Conservation (phyloP, 495 filamentous ascomycete species). For the Talaromyces wortmannii region DNA sequence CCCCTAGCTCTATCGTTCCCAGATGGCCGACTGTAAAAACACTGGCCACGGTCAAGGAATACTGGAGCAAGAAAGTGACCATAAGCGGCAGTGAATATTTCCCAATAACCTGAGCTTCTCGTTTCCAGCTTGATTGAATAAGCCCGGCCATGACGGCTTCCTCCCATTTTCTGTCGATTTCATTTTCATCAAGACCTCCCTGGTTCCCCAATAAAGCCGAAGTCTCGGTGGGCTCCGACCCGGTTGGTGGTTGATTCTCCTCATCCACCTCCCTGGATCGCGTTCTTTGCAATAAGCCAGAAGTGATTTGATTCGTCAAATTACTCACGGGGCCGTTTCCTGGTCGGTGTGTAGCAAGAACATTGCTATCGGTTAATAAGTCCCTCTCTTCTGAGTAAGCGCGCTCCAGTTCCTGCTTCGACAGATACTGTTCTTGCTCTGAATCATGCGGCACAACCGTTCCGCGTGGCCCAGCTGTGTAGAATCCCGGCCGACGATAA, state of each 20-base stretch:
- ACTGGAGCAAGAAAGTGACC: conserved; percentile 68
- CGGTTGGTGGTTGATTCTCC: conserved; percentile 2
- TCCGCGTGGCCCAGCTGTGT: conserved; percentile 52
- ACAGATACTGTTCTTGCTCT: conserved; percentile 44
- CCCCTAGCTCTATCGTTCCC: conserved; percentile 56
- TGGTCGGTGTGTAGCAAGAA: conserved; percentile 59
- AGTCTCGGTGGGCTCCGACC: conserved; percentile 31
- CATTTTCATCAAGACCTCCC: conserved; percentile 25
- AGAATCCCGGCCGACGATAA: conserved; percentile 60
- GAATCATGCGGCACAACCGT: conserved; percentile 34
- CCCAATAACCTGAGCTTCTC: conserved; percentile 65
- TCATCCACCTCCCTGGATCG: conserved; percentile 12
- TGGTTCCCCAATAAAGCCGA: conserved; percentile 41
- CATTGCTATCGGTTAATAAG: conserved; percentile 68
- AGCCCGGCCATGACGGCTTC: conserved; percentile 64
- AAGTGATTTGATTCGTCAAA: conserved; percentile 21
- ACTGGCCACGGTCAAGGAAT: conserved; percentile 63
- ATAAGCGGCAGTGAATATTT: conserved; percentile 61
- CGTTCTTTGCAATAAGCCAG: conserved; percentile 11
- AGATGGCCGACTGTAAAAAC: conserved; percentile 64
- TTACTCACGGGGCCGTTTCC: conserved; percentile 15
- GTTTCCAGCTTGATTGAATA: conserved; percentile 78
- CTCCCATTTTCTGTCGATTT: conserved; percentile 63
- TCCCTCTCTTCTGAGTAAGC: conserved; percentile 68
- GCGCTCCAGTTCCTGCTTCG: conserved; percentile 53